Percentiles rank a stretch among this genome's conserved stretches.
phyloP scores from a whole-genome alignment of 2,329 filamentous ascomycete genomes.

The Colletotrichum cuscutae region DNA sequence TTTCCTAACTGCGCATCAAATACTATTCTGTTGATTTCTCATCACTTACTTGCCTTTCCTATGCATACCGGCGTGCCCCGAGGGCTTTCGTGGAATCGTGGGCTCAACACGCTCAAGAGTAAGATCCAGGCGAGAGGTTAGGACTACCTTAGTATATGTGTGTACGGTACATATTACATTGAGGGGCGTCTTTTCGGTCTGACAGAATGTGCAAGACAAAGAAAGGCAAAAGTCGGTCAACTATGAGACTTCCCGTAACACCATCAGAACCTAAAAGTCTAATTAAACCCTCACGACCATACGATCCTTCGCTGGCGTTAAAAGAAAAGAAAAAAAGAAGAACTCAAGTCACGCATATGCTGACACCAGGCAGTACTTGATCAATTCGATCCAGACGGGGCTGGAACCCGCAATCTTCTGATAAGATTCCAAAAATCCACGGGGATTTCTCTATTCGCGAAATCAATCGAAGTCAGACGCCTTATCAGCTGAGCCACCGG shows the following conservation, averaged over 20 bases:
- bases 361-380: background rate
- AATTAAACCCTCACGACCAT: background rate
- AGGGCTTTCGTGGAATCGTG: too few relatives aligned
- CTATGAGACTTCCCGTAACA: background rate
- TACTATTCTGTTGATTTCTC: too few relatives aligned
- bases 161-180: too few relatives aligned
- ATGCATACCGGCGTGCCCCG: too few relatives aligned
- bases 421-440: background rate
- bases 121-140: too few relatives aligned
- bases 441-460: background rate
- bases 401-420: slow-evolving; percentile 3
- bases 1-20: accelerated
- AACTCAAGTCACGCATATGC: background rate
- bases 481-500: background rate
- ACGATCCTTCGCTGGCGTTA: too few relatives aligned
- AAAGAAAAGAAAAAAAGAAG: background rate
- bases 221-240: background rate
- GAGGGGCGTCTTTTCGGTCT: too few relatives aligned
- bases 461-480: slow-evolving; percentile 1
- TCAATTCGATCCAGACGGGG: background rate
- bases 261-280: background rate
- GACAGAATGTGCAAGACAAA: background rate
- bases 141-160: too few relatives aligned
- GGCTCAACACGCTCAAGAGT: too few relatives aligned
- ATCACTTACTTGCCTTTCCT: too few relatives aligned